Evolutionary conservation across 441 rosid genomes (phyloP).

Genomic region (Syzygium syzygioides): DNA sequence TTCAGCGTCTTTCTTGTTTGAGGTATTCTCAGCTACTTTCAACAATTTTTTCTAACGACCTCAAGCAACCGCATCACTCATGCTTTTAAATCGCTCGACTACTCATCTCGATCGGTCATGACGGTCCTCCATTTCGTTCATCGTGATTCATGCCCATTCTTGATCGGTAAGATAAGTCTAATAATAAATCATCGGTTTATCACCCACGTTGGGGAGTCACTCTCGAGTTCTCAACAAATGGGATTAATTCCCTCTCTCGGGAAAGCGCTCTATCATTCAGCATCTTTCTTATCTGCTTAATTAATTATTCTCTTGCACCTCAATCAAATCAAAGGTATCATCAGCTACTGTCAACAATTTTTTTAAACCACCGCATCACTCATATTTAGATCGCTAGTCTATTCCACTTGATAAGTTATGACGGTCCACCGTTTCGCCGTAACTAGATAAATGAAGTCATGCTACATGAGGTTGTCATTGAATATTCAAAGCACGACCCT

Average conservation of each 20-base stretch:
- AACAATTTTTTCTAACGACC: neutral
- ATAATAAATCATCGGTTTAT: neutral
- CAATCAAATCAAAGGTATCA: neutral
- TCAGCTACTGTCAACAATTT: neutral
- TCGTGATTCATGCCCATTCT: neutral
- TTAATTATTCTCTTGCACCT: neutral
- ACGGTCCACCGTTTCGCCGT: neutral
- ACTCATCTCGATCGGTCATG: no score
- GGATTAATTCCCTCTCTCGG: neutral
- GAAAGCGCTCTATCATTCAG: neutral
- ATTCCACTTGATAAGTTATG: no score
- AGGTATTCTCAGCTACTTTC: neutral
- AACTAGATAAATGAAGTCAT: no score
- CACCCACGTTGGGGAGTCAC: neutral
- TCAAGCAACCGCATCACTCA: neutral
- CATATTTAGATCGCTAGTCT: no score
- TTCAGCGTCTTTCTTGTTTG: neutral
- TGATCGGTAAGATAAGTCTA: neutral
- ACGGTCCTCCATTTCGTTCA: neutral
- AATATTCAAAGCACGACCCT: no score
- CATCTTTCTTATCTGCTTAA: neutral
- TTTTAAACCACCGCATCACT: no score
- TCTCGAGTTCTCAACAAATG: neutral
- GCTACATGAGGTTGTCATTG: no score
- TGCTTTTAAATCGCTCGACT: no score